Evolutionary conservation across 2,329 filamentous ascomycete genomes (phyloP).

Genomic region (Hawksworthiomyces lignivorus): DNA sequence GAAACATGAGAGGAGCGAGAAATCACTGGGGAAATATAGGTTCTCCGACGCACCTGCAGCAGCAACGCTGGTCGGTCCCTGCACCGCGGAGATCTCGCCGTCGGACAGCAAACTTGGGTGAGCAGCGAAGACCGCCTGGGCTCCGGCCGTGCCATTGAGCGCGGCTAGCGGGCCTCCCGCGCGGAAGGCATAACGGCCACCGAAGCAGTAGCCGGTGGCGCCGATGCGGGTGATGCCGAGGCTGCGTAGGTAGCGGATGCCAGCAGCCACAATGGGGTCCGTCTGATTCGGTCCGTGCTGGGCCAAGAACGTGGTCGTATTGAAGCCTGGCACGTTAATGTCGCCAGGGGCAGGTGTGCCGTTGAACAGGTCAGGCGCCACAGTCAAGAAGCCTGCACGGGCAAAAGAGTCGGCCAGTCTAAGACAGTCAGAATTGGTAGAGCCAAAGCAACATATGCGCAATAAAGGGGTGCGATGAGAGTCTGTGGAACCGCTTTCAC

Average conservation of each 20-base stretch:
- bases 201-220: slow-evolving; percentile 58
- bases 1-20: too few species aligned
- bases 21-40: neutral
- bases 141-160: slow-evolving; percentile 21
- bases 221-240: slow-evolving; percentile 46
- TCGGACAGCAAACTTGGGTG: slow-evolving; percentile 56
- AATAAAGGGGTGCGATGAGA: too few species aligned
- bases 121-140: slow-evolving; percentile 54
- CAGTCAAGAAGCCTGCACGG: slow-evolving; percentile 55
- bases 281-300: slow-evolving; percentile 27
- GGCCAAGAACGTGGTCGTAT: slow-evolving; percentile 32
- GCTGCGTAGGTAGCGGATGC: slow-evolving; percentile 39
- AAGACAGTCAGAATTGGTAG: too few species aligned
- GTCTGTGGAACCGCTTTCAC: too few species aligned
- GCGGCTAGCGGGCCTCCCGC: neutral
- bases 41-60: slow-evolving; percentile 43
- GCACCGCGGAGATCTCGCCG: slow-evolving; percentile 50
- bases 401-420: slow-evolving; percentile 58
- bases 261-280: slow-evolving; percentile 38
- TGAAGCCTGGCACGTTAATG: slow-evolving; percentile 30
- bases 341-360: slow-evolving; percentile 43
- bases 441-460: too few species aligned
- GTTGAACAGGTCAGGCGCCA: slow-evolving; percentile 60
- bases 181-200: slow-evolving; percentile 48
- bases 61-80: slow-evolving; percentile 51